A percentile compares a stretch with the other conserved stretches of the same genome.
Conservation (phyloP, 371 early-diverging fungal species). For the Mortierella sp. region DNA sequence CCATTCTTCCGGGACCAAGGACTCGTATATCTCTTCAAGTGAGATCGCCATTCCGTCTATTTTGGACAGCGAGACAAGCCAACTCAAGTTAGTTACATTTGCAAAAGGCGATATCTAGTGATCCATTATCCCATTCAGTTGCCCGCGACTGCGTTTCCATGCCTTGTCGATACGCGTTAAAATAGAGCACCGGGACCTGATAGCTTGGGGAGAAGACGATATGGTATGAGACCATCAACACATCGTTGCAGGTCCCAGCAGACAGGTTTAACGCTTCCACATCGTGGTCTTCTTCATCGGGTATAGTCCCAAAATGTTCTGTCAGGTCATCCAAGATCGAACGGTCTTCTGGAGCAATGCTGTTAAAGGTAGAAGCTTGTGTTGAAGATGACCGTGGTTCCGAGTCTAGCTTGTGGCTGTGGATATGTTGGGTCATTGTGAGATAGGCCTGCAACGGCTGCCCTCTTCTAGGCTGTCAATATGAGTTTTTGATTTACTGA, state of each 20-base stretch:
- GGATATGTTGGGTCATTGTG: slow-evolving; percentile 14
- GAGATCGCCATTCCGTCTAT: slow-evolving; percentile 60
- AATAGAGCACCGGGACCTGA: slow-evolving; percentile 79
- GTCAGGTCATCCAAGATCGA: slow-evolving; percentile 24
- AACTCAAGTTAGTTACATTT: no score
- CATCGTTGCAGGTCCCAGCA: not conserved
- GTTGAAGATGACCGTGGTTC: not conserved
- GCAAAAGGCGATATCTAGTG: no score
- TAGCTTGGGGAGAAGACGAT: slow-evolving; percentile 76
- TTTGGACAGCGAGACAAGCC: no score
- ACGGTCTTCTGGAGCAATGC: slow-evolving; percentile 7
- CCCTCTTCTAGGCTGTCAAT: slow-evolving; percentile 13
- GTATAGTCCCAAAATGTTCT: slow-evolving; percentile 21
- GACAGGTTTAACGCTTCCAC: not conserved
- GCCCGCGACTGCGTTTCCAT: not conserved
- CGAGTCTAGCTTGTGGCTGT: not conserved
- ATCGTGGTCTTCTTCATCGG: slow-evolving; percentile 9
- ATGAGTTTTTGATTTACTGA: not conserved
- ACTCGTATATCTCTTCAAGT: slow-evolving; percentile 60
- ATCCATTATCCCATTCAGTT: no score
- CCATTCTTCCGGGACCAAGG: slow-evolving; percentile 58
- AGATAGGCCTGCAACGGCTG: slow-evolving; percentile 27
- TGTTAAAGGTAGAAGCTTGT: no score
- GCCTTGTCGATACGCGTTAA: slow-evolving; percentile 65
- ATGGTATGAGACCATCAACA: slow-evolving; percentile 68